A percentile compares a stretch with the other conserved stretches of the same genome.
Evolutionary conservation across 345 rosid species (phyloP).

Genomic region (Moricandia moricandioides): DNA sequence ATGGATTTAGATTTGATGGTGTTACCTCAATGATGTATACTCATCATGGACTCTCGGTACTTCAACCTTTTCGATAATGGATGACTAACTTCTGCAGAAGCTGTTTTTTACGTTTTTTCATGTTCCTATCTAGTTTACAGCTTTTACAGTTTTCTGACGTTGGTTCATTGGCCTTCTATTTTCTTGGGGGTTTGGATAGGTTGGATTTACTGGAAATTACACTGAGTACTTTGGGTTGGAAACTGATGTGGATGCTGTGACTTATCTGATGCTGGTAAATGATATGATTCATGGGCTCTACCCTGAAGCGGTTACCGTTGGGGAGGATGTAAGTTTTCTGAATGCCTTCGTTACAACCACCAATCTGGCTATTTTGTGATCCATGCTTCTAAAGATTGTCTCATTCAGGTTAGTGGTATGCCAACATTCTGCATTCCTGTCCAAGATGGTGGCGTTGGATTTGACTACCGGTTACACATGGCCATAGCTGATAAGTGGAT

Average conservation of each 20-base stretch:
- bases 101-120: background rate
- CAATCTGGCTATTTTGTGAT: background rate
- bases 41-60: slow-evolving; percentile 92
- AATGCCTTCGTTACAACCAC: slow-evolving; percentile 5
- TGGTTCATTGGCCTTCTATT: background rate
- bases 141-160: background rate
- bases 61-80: background rate
- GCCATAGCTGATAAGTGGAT: slow-evolving; percentile 98
- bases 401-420: slow-evolving; percentile 92
- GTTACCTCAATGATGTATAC: slow-evolving; percentile 99
- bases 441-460: slow-evolving; percentile 95
- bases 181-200: slow-evolving; percentile 42
- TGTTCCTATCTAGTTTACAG: background rate
- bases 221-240: slow-evolving; percentile 83
- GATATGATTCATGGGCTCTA: slow-evolving; percentile 91
- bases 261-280: slow-evolving; percentile 88
- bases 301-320: slow-evolving; percentile 84
- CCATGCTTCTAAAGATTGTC: background rate
- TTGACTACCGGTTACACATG: slow-evolving; percentile 97
- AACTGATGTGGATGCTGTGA: slow-evolving; percentile 90
- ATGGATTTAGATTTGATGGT: slow-evolving; percentile 97
- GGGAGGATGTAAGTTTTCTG: slow-evolving; percentile 84
- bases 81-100: background rate
- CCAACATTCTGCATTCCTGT: slow-evolving; percentile 89
- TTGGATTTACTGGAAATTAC: slow-evolving; percentile 90